Evolutionary conservation across 2,329 filamentous ascomycete genomes (phyloP).

Genomic region (Hymenoscyphus occultus): DNA sequence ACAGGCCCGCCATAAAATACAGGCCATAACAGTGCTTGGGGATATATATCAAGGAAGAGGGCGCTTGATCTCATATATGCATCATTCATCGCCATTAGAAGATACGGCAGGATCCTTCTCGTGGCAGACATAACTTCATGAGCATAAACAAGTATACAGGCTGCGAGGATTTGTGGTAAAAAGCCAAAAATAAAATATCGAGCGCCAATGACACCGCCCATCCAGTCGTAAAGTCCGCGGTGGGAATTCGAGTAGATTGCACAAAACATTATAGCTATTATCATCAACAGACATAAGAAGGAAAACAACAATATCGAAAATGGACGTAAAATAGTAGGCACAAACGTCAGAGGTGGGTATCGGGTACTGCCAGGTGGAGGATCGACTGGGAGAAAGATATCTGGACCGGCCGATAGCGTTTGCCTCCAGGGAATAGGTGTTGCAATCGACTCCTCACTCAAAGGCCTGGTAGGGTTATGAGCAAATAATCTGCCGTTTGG

Average conservation of each 20-base stretch:
- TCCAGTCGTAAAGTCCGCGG: constrained; percentile 66
- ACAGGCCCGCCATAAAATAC: constrained; percentile 59
- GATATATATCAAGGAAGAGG: constrained; percentile 59
- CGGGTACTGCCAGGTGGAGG: constrained; percentile 42
- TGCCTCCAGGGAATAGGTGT: constrained; percentile 13
- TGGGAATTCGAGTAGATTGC: constrained; percentile 64
- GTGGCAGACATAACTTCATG: constrained; percentile 71
- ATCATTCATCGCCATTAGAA: constrained; percentile 66
- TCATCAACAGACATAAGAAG: constrained; percentile 64
- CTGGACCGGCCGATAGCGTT: constrained; percentile 28
- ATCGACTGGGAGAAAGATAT: constrained; percentile 48
- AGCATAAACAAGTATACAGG: constrained; percentile 70
- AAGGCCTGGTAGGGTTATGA: constrained; percentile 33
- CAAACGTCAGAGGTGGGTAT: constrained; percentile 60
- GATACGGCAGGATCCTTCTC: constrained; percentile 75
- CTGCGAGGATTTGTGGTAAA: constrained; percentile 74
- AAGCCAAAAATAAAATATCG: constrained; percentile 86
- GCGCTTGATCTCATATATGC: constrained; percentile 59
- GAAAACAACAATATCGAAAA: constrained; percentile 60
- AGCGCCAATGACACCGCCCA: constrained; percentile 61
- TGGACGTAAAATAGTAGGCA: constrained; percentile 68
- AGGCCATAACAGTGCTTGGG: constrained; percentile 66
- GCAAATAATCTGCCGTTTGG: constrained; percentile 31
- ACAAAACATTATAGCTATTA: constrained; percentile 67
- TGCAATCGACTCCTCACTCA: constrained; percentile 24